These are phyloP conservation scores for Pelargonium citronellum DNA, from an alignment of 441 rosid genomes.

Conservation along the genomic window DNA sequence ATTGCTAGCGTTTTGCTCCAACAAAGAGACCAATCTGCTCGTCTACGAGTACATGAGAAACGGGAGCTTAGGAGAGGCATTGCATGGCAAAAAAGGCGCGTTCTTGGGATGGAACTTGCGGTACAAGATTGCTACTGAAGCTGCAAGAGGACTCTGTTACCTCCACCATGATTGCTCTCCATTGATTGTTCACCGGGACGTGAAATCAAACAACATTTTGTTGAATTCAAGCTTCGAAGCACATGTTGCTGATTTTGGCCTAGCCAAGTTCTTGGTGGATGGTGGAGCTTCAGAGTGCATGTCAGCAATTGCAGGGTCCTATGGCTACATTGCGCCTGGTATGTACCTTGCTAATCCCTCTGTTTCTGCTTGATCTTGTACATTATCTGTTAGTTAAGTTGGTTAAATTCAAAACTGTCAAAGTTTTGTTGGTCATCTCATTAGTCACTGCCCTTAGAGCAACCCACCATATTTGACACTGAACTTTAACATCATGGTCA, in stretches of 20 bases:
- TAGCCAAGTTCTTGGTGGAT: constrained; percentile 13
- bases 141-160: constrained; percentile 47
- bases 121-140: constrained; percentile 45
- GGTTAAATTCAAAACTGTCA: not conserved
- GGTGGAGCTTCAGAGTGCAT: constrained; percentile 11
- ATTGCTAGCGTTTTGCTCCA: constrained; percentile 42
- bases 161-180: constrained; percentile 58
- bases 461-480: not conserved
- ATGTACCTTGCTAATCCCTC: not conserved
- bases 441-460: not conserved
- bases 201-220: constrained; percentile 39
- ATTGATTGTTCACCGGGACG: constrained; percentile 45
- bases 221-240: constrained; percentile 31
- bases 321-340: constrained; percentile 12
- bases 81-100: constrained; percentile 42
- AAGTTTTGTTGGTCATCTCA: not conserved
- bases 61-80: constrained; percentile 46
- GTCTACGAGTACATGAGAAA: constrained; percentile 51
- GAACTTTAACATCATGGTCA: not conserved
- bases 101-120: constrained; percentile 42
- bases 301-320: constrained; percentile 12
- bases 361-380: not conserved
- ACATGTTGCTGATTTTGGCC: constrained; percentile 11
- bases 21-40: constrained; percentile 41
- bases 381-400: not conserved